phyloP scores from a whole-genome alignment of 179 eudicot species.

The Heliamphora pulchella region DNA sequence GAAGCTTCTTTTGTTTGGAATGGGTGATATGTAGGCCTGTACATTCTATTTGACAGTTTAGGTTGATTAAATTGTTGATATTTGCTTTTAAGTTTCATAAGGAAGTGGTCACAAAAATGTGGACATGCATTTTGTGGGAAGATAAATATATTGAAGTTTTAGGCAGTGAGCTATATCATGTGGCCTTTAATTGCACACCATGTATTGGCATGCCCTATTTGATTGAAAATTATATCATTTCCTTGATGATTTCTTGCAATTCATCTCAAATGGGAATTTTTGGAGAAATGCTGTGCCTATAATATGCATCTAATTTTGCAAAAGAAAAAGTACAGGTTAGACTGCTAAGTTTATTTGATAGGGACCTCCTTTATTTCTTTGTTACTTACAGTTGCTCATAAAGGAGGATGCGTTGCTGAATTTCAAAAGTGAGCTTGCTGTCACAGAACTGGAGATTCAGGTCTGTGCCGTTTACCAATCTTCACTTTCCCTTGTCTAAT shows the following conservation, averaged over 20 bases:
- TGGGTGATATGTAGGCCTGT: neutral
- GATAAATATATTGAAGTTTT: neutral
- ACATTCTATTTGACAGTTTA: neutral
- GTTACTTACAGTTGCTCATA: slow-evolving; percentile 45
- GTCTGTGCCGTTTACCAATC: slow-evolving; percentile 22
- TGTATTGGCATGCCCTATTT: neutral
- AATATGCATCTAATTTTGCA: neutral
- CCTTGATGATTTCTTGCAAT: slow-evolving; percentile 1
- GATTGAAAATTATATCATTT: slow-evolving; percentile 3
- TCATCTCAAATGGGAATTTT: neutral
- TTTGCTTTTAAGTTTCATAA: too few species aligned
- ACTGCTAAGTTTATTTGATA: neutral
- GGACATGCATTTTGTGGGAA: neutral
- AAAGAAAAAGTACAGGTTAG: neutral
- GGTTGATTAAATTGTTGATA: neutral
- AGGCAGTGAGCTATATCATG: neutral
- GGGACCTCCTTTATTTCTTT: neutral
- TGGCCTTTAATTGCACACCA: slow-evolving; percentile 1
- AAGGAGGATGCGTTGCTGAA: slow-evolving; percentile 58
- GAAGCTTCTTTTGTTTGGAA: neutral
- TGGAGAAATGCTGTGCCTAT: neutral
- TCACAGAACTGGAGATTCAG: slow-evolving; percentile 67
- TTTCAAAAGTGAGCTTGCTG: slow-evolving; percentile 79
- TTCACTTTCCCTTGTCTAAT: neutral
- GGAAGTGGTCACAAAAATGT: neutral